Evolutionary conservation across 495 filamentous ascomycete genomes (phyloP).

Genomic region (Neurospora sp.): DNA sequence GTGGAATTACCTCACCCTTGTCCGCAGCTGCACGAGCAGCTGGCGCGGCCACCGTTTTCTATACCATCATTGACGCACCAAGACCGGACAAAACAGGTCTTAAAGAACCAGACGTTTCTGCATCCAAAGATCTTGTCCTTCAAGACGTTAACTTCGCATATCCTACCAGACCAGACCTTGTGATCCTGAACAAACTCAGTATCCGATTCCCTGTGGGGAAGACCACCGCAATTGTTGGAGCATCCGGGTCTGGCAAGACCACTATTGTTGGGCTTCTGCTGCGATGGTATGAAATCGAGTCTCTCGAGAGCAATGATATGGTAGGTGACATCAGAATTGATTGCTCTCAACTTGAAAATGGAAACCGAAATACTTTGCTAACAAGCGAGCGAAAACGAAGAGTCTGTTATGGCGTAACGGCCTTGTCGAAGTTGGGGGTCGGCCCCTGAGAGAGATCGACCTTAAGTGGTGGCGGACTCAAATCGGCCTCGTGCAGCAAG

Average conservation of each 20-base stretch:
- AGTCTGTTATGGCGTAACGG: constrained; percentile 37
- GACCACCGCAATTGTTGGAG: constrained; percentile 73
- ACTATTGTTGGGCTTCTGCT: constrained; percentile 57
- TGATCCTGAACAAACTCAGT: constrained; percentile 43
- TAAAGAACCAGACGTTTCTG: constrained; percentile 35
- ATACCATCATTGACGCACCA: constrained; percentile 46
- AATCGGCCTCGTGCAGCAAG: constrained; percentile 60
- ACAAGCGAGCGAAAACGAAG: constrained; percentile 8
- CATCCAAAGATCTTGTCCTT: constrained; percentile 47
- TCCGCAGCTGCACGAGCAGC: constrained; percentile 42
- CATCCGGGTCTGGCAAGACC: constrained; percentile 62
- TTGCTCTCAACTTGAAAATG: constrained; percentile 2
- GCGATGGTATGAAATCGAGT: constrained; percentile 51
- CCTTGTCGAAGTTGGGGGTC: constrained; percentile 39
- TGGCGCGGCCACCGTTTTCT: constrained; percentile 44
- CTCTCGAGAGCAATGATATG: constrained; percentile 37
- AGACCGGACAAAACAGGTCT: constrained; percentile 34
- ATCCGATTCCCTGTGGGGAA: constrained; percentile 62
- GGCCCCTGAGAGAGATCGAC: constrained; percentile 43
- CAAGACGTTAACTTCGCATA: constrained; percentile 54
- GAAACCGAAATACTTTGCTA: constrained; percentile 3
- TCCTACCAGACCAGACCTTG: constrained; percentile 50
- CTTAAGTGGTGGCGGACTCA: constrained; percentile 55
- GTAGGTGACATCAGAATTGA: constrained; percentile 14
- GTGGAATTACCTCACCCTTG: constrained; percentile 40